Evolutionary conservation across 2,329 filamentous ascomycete species (phyloP).

Genomic region (Calonectria crousiana): DNA sequence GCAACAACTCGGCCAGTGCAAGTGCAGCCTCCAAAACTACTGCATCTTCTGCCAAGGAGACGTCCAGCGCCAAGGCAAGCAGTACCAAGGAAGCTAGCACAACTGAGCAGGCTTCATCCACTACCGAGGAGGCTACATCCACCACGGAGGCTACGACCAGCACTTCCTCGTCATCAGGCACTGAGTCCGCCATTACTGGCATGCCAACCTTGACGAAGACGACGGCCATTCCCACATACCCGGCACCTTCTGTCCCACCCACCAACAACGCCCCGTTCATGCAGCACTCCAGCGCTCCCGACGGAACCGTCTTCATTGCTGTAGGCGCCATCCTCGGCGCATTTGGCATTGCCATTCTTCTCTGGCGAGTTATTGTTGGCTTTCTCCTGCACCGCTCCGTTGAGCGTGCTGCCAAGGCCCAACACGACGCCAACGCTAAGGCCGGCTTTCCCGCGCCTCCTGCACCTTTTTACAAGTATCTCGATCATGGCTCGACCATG

Average conservation of each 20-base stretch:
- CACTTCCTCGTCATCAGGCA: conserved; percentile 28
- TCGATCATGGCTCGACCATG: conserved; percentile 68
- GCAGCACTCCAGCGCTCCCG: conserved; percentile 85
- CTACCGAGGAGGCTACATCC: conserved; percentile 29
- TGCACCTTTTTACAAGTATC: conserved; percentile 74
- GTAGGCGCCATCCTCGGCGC: conserved; percentile 91
- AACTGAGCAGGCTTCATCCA: conserved; percentile 20
- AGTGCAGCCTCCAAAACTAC: conserved; percentile 16
- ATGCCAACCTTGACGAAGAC: conserved; percentile 58
- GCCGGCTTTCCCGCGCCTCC: conserved; percentile 70
- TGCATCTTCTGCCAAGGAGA: conserved; percentile 32
- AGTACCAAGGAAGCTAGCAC: conserved; percentile 20
- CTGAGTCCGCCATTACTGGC: conserved; percentile 43
- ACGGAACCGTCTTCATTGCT: conserved; percentile 96
- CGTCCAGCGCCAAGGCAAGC: conserved; percentile 19
- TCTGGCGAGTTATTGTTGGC: conserved; percentile 89
- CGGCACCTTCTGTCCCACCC: conserved; percentile 82
- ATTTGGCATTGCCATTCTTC: conserved; percentile 82
- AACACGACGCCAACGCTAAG: conserved; percentile 78
- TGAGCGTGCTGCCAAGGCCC: conserved; percentile 82
- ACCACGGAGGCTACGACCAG: conserved; percentile 31
- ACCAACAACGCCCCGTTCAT: conserved; percentile 91
- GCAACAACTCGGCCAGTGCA: background rate
- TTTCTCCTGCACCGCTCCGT: conserved; percentile 94
- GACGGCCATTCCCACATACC: conserved; percentile 67